Evolutionary conservation across 371 early-diverging fungal genomes (phyloP), one percentile per base, ranked within the genome.

Genomic region (Apophysomyces elegans): DNA sequence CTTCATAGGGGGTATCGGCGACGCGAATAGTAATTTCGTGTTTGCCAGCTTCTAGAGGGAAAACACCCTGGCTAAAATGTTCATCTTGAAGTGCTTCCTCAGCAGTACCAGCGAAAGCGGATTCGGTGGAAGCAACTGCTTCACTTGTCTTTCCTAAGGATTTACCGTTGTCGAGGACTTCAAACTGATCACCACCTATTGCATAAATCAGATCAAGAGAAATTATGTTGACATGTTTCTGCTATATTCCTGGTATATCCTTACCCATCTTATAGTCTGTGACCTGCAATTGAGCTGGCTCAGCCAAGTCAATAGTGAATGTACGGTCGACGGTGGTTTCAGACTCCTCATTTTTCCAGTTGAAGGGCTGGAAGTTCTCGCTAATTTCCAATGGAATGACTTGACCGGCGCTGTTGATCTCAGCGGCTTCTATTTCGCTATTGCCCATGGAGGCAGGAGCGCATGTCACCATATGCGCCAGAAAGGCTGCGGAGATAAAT

Each of bases 1-100:
- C 59, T 47, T 58, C 66, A n/a, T 56, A 56, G 43, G 65, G 62
- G 7, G 78, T 63, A 38, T 72, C 64, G 59, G 70, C 66, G 41
- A 69, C 70, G 39, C 71, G 75, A 65, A 78, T 66, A 2, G 71
- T 68, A 54, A 78, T 74, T 36, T 72, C 68, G 58, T 78, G 75
- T n/a, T 56, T 18, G 54, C 78, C 75, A 21, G 62, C 62, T 16
- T 57, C 66, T 37, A 74, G 67, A 26, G 61, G 58, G 38, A 68
- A 70, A 43, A 41, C 58, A 44, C 57, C 69, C 61, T 72, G 72
- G 69, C 75, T 71, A 57, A 75, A 67, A 32, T 69, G 74, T 14
- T 66, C 62, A 67, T 73, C 76, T 16, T 58, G 46, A 21, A 70
- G 57, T 9, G 74, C 74, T 46, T 71, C 65, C 56, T 71, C 79